A percentile compares a stretch with the other conserved stretches of the same genome.
Evolutionary conservation across 345 rosid species (phyloP).

Genomic region (Salix dunnii): DNA sequence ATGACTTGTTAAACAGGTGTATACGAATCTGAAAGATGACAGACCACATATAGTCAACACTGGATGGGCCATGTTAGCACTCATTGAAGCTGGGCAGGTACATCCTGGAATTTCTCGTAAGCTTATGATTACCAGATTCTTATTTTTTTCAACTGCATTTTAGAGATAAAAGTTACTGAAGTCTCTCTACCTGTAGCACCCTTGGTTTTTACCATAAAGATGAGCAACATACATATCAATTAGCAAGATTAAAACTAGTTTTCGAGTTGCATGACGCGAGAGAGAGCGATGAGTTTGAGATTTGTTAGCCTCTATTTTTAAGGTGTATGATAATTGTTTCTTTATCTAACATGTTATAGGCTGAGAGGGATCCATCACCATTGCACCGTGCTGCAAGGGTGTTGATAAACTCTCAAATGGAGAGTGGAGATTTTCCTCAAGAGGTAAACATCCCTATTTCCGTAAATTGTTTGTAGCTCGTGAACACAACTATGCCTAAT

Average conservation of each 20-base stretch:
- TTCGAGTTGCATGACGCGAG: too few relatives aligned
- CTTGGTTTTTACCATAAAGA: too few relatives aligned
- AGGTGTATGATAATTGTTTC: background rate
- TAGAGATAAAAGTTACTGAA: background rate
- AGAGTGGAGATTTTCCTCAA: slow-evolving; percentile 37
- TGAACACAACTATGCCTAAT: too few relatives aligned
- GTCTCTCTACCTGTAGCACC: too few relatives aligned
- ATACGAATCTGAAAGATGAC: slow-evolving; percentile 52
- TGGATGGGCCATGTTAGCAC: slow-evolving; percentile 61
- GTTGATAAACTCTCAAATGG: slow-evolving; percentile 27
- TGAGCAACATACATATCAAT: too few relatives aligned
- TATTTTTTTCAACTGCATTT: background rate
- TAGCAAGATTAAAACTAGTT: too few relatives aligned
- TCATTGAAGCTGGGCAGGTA: slow-evolving; percentile 68
- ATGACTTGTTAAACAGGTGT: slow-evolving; percentile 35
- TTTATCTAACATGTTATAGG: slow-evolving; percentile 4
- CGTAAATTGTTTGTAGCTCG: background rate
- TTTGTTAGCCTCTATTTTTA: background rate
- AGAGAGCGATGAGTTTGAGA: background rate
- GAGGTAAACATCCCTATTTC: slow-evolving; percentile 7
- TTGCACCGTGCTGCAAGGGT: slow-evolving; percentile 28
- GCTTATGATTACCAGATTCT: background rate
- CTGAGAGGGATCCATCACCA: slow-evolving; percentile 18
- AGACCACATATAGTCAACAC: slow-evolving; percentile 58
- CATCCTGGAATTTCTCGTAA: background rate